A percentile compares a stretch with the other conserved stretches of the same genome.
Evolutionary conservation across 2,329 filamentous ascomycete genomes (phyloP).

Genomic region (Diaporthe aspalathi): DNA sequence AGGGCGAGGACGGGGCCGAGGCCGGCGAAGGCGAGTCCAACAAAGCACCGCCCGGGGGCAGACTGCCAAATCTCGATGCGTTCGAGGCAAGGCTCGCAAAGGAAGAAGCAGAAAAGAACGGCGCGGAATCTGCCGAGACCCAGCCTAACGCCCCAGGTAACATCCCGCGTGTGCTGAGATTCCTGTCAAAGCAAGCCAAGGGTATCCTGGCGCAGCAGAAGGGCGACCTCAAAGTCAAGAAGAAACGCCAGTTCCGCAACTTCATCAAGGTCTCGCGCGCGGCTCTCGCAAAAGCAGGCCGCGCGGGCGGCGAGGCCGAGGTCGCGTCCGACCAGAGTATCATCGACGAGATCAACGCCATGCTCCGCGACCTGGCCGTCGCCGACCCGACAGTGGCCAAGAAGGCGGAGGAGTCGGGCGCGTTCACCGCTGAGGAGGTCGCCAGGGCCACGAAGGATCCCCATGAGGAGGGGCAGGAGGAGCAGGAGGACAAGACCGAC

Average conservation of each 20-base stretch:
- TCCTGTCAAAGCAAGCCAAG: constrained; percentile 60
- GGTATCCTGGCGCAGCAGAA: constrained; percentile 41
- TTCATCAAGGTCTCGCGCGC: constrained; percentile 75
- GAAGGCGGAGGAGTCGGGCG: constrained; percentile 32
- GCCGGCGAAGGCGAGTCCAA: constrained; percentile 13
- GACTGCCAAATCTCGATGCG: constrained; percentile 23
- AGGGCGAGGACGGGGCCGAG: constrained; percentile 27
- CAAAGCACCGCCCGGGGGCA: constrained; percentile 5
- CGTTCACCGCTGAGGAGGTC: constrained; percentile 41
- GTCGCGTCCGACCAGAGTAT: constrained; percentile 53
- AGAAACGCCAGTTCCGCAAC: constrained; percentile 80
- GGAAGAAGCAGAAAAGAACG: constrained; percentile 41
- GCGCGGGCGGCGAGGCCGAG: constrained; percentile 47
- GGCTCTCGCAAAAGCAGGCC: constrained; percentile 67
- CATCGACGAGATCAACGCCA: constrained; percentile 64
- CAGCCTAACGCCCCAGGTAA: constrained; percentile 38
- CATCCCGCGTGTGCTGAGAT: constrained; percentile 53
- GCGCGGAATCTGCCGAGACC: constrained; percentile 38
- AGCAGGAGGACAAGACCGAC: constrained; percentile 10
- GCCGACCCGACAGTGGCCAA: constrained; percentile 40
- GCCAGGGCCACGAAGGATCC: constrained; percentile 30
- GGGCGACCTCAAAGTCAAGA: constrained; percentile 69
- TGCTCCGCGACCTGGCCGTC: constrained; percentile 61
- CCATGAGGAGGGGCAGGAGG: constrained; percentile 17
- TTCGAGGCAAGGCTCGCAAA: constrained; percentile 41